Evolutionary conservation across 257 asterid species (phyloP).

Genomic region (Misopates orontium): DNA sequence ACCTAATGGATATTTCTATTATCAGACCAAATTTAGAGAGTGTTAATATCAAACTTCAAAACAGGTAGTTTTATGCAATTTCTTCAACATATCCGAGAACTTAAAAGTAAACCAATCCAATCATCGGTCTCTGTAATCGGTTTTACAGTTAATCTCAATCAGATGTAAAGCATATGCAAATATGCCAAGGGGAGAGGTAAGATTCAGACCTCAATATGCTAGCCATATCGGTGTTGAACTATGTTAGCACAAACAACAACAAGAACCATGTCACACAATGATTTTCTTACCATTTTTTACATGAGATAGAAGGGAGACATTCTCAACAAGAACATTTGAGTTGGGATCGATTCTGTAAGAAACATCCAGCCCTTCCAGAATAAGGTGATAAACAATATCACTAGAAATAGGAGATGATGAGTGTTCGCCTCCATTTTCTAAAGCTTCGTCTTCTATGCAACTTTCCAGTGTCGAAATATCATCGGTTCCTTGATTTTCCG

Average conservation of each 20-base stretch:
- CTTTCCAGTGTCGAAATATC: conserved; percentile 24
- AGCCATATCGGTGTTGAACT: neutral
- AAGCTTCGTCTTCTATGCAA: conserved; percentile 30
- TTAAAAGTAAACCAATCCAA: too few species aligned
- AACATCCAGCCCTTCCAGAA: conserved; percentile 66
- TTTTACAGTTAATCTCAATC: too few species aligned
- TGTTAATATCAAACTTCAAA: too few species aligned
- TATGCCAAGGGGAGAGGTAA: neutral
- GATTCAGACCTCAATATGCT: neutral
- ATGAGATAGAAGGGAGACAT: conserved; percentile 35
- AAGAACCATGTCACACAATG: neutral
- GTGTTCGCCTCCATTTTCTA: conserved; percentile 34
- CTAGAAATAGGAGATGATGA: conserved; percentile 23
- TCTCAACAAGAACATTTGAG: conserved; percentile 67
- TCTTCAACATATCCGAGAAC: too few species aligned
- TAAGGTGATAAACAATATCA: conserved; percentile 58
- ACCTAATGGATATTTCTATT: too few species aligned
- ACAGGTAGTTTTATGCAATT: too few species aligned
- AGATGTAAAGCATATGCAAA: too few species aligned
- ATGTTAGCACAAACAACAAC: neutral
- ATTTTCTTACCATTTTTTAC: conserved; percentile 14
- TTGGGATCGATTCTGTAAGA: conserved; percentile 65
- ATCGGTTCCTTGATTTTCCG: neutral
- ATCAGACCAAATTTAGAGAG: too few species aligned
- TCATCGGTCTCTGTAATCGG: too few species aligned